These are phyloP conservation scores for Populus nigra DNA, from an alignment of 345 rosid species.

Conservation along the genomic window DNA sequence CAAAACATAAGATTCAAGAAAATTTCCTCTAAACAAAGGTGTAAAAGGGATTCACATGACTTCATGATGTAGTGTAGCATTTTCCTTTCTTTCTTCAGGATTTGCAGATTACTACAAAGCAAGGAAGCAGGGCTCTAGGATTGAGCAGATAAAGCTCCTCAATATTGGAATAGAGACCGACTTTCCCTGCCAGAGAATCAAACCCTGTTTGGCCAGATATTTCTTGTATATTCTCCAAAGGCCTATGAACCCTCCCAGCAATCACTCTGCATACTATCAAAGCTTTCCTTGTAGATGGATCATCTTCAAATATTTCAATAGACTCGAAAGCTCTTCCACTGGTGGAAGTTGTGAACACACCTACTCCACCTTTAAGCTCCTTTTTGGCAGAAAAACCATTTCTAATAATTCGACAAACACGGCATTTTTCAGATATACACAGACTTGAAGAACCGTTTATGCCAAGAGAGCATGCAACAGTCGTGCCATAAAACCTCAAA, in stretches of 20 bases:
- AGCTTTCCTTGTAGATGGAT: constrained; percentile 63
- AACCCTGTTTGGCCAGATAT: constrained; percentile 78
- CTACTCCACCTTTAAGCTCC: constrained; percentile 73
- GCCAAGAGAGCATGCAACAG: constrained; percentile 85
- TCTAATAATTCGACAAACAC: constrained; percentile 72
- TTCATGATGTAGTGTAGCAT: constrained; percentile 7
- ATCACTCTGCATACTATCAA: constrained; percentile 91
- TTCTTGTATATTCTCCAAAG: constrained; percentile 83
- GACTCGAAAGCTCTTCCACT: constrained; percentile 89
- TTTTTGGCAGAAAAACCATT: constrained; percentile 79
- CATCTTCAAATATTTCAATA: constrained; percentile 40
- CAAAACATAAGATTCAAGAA: constrained; percentile 8
- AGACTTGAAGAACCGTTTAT: constrained; percentile 74
- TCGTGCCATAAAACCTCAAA: constrained; percentile 82
- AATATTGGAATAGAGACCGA: constrained; percentile 84
- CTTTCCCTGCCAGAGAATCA: constrained; percentile 94
- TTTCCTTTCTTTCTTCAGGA: constrained; percentile 31
- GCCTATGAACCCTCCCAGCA: constrained; percentile 95
- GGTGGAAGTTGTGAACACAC: constrained; percentile 92
- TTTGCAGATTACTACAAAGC: constrained; percentile 86
- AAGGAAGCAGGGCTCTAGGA: constrained; percentile 90
- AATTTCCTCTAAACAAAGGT: constrained; percentile 12
- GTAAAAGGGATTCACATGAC: constrained; percentile 20
- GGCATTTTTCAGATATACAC: constrained; percentile 70
- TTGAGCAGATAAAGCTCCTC: constrained; percentile 97